Percentiles rank a stretch among this genome's conserved stretches.
phyloP scores from a whole-genome alignment of 2,329 filamentous ascomycete species.

The Ophiostoma novo-ulmi region DNA sequence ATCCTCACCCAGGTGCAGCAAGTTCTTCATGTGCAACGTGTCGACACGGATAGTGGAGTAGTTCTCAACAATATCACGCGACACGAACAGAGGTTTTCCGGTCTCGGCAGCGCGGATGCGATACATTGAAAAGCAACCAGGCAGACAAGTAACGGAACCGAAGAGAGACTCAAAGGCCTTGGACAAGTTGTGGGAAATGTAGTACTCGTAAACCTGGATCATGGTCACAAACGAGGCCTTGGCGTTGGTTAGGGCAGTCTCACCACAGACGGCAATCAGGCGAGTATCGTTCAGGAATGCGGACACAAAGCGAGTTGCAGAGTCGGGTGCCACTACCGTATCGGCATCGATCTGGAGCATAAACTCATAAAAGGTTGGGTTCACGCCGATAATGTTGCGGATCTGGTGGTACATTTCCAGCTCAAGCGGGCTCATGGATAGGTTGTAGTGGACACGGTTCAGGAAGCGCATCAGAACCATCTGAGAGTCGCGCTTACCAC shows the following conservation, averaged over 20 bases:
- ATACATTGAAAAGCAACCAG: conserved; percentile 99
- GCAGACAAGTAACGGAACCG: conserved; percentile 93
- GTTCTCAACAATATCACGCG: conserved; percentile 78
- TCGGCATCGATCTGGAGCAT: conserved; percentile 96
- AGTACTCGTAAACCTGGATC: conserved; percentile 99
- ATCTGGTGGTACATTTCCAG: conserved; percentile 99
- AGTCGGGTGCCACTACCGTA: conserved; percentile 85
- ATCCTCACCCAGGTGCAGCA: conserved; percentile 95
- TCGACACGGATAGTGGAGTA: conserved; percentile 95
- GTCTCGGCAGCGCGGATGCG: conserved; percentile 89
- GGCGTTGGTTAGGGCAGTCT: conserved; percentile 87
- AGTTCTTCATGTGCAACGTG: conserved; percentile 97
- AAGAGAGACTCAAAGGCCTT: conserved; percentile 98
- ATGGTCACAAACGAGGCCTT: conserved; percentile 93
- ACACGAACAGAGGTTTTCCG: conserved; percentile 94
- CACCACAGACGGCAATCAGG: conserved; percentile 89
- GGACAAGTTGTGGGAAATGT: conserved; percentile 92
- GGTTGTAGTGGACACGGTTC: conserved; percentile 96
- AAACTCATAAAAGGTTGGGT: conserved; percentile 97
- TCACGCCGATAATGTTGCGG: conserved; percentile 96
- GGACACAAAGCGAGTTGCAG: conserved; percentile 85
- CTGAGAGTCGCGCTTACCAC: conserved; percentile 98
- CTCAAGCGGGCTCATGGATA: conserved; percentile 92
- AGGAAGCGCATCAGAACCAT: conserved; percentile 99
- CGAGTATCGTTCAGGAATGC: conserved; percentile 87